These are phyloP conservation scores for Akanthomyces lecanii DNA, from an alignment of 2,329 filamentous ascomycete species.

Conservation along the genomic window DNA sequence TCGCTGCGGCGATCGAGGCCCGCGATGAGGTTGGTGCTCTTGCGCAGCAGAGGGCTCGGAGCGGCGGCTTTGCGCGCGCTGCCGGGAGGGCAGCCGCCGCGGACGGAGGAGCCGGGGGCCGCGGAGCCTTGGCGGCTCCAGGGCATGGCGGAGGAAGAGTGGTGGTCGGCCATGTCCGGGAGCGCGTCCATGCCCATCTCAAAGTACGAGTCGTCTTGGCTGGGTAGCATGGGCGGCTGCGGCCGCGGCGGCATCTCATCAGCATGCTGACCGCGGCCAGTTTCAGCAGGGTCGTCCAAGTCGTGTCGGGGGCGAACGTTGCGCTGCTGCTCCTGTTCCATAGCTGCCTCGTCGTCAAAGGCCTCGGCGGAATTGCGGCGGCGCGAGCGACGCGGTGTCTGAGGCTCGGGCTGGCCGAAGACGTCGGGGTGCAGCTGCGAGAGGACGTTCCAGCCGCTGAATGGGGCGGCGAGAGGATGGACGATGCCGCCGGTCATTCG, in stretches of 20 bases:
- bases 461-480: constrained; percentile 41
- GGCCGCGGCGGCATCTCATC: constrained; percentile 24
- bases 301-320: not conserved
- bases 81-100: constrained; percentile 29
- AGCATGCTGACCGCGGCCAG: constrained; percentile 24
- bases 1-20: constrained; percentile 48
- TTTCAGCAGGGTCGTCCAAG: constrained; percentile 25
- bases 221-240: constrained; percentile 30
- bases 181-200: constrained; percentile 69
- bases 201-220: constrained; percentile 37
- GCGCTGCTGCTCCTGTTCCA: not conserved
- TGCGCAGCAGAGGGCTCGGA: constrained; percentile 36
- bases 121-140: constrained; percentile 48
- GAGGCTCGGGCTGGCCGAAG: constrained; percentile 30
- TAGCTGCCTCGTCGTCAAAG: constrained; percentile 36
- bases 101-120: constrained; percentile 44
- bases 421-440: constrained; percentile 3
- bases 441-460: constrained; percentile 31
- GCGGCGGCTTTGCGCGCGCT: constrained; percentile 34
- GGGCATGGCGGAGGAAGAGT: constrained; percentile 48
- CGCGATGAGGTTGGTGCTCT: constrained; percentile 31
- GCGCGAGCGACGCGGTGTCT: constrained; percentile 21
- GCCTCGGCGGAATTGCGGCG: constrained; percentile 43
- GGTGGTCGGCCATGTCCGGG: constrained; percentile 63
- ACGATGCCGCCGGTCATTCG: constrained; percentile 26